Base-by-base conservation (phyloP, 2,329 filamentous ascomycete species). In the Thelonectria rubi region DNA sequence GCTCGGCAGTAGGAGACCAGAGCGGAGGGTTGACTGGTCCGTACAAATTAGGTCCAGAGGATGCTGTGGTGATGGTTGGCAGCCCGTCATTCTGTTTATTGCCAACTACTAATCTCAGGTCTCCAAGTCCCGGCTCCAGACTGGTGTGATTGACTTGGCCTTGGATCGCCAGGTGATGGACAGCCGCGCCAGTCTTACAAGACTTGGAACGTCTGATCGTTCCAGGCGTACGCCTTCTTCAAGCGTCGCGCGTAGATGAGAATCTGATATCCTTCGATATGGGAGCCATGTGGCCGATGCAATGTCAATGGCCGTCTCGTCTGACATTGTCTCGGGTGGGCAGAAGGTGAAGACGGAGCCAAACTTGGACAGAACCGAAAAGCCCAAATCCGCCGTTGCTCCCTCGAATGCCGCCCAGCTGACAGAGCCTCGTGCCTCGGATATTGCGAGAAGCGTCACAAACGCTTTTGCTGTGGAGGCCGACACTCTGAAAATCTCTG, bases 311-410 rank as follows among this genome's bases (percentile, higher is more conserved):
- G 66, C 50, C 62, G 71, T 10, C 71, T 64, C 7, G 67, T 67
- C 0, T n/a, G 34, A 58, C 67, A 76, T 69, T 1, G 17, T 60
- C 17, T 70, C 65, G 0, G 77, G 72, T 0, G 77, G 78, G 0
- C 53, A 45, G 56, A 81, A 80, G 0, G 76, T 81, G 63, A 77
- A 81, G 2, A 79, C 73, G 0, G 80, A 82, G 3, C 80, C 80
- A 37, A 75, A 75, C 58, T 74, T 79, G 1, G 79, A 76, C 2
- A 75, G 10, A 2, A 82, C 70, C 0, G 77, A 78, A 62, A 83
- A 83, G 2, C 73, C 75, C 34, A 82, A 32, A 7, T 79, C 78
- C 0, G 65, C 70, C 76, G 83, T 78, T 20, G 79, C 81, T 1
- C 72, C 65, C 53, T 76, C 74, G 26, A 84, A 83, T 0, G 72